Evolutionary conservation across 305 asterid species (phyloP).

Genomic region (Rubia balearica): DNA sequence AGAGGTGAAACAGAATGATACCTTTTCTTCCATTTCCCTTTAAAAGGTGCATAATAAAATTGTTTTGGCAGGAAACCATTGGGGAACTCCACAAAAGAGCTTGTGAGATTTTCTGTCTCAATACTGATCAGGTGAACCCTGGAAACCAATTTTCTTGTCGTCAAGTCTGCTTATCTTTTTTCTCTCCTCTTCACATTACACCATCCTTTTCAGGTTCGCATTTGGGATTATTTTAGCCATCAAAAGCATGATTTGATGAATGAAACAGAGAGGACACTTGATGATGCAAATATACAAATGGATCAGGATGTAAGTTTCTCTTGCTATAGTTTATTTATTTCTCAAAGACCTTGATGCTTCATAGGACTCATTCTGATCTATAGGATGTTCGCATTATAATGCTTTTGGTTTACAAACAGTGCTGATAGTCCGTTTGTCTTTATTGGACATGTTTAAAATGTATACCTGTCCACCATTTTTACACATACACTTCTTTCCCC

Average conservation of each 20-base stretch:
- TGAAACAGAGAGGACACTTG: conserved; percentile 89
- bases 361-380: not conserved
- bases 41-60: not conserved
- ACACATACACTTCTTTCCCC: not conserved
- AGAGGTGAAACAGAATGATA: conserved; percentile 7
- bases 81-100: conserved; percentile 86
- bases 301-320: conserved; percentile 91
- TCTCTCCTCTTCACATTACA: conserved; percentile 13
- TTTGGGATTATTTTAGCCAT: conserved; percentile 88
- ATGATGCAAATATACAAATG: conserved; percentile 96
- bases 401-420: conserved; percentile 11
- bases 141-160: conserved; percentile 12
- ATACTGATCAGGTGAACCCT: conserved; percentile 65
- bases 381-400: conserved; percentile 18
- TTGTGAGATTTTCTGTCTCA: conserved; percentile 73
- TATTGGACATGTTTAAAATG: conserved; percentile 4
- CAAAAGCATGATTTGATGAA: conserved; percentile 84
- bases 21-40: conserved; percentile 8
- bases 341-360: not conserved
- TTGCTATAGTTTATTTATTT: conserved; percentile 18
- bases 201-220: conserved; percentile 46
- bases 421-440: conserved; percentile 13
- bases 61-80: conserved; percentile 66
- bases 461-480: not conserved
- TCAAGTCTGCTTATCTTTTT: conserved; percentile 14